These are phyloP conservation scores for Penicillium frequentans DNA, from an alignment of 2,329 filamentous ascomycete species.

Conservation along the genomic window DNA sequence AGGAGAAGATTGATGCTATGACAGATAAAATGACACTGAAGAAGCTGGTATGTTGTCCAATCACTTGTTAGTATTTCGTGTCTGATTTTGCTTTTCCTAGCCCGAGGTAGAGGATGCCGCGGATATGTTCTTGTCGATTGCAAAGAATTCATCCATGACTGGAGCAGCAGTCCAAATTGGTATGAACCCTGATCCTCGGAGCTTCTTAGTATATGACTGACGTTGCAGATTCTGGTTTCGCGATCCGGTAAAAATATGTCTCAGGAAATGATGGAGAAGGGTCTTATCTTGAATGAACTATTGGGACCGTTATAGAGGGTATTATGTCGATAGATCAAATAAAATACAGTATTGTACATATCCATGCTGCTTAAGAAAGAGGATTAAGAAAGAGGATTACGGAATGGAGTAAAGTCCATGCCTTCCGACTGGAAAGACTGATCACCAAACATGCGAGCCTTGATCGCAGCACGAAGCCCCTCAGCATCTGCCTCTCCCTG, in stretches of 20 bases:
- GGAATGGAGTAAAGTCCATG: conserved; percentile 32
- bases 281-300: not conserved
- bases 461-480: conserved; percentile 38
- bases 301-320: conserved; percentile 5
- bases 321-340: conserved; percentile 18
- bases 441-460: conserved; percentile 40
- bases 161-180: conserved; percentile 46
- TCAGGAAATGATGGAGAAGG: not conserved
- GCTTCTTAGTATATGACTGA: not conserved
- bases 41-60: conserved; percentile 48
- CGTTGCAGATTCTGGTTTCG: conserved; percentile 34
- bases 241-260: conserved; percentile 17
- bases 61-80: not conserved
- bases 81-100: conserved; percentile 11
- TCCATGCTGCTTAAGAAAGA: conserved; percentile 24
- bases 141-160: conserved; percentile 49
- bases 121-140: conserved; percentile 40
- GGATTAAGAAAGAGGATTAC: conserved; percentile 34
- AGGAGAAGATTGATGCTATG: conserved; percentile 56
- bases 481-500: conserved; percentile 39
- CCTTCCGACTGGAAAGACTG: conserved; percentile 26
- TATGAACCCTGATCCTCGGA: conserved; percentile 17
- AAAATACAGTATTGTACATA: conserved; percentile 12
- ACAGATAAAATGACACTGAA: conserved; percentile 62
- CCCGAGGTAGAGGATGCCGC: conserved; percentile 45